These are phyloP conservation scores for Chaetomium sp. DNA, from an alignment of 2,329 filamentous ascomycete species.

Conservation along the genomic window DNA sequence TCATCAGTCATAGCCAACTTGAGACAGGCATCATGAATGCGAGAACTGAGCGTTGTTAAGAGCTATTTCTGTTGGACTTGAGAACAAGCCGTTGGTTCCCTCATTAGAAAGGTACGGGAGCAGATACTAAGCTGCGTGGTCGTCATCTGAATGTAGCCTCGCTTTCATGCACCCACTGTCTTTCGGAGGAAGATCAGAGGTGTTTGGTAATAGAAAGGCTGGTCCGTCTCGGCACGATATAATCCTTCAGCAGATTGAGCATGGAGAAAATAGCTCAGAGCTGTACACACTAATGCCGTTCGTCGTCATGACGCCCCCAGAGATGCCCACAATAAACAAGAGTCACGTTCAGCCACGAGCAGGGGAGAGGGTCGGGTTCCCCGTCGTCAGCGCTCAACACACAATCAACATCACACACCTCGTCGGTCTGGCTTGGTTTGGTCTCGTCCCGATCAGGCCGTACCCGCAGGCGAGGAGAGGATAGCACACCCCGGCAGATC, in stretches of 20 bases:
- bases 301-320: slow-evolving; percentile 13
- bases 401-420: slow-evolving; percentile 18
- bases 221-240: slow-evolving; percentile 57
- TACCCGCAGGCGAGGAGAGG: slow-evolving; percentile 10
- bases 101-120: not conserved
- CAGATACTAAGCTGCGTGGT: not conserved
- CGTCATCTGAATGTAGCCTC: slow-evolving; percentile 46
- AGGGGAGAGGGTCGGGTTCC: slow-evolving; percentile 1
- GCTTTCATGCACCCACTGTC: slow-evolving; percentile 59
- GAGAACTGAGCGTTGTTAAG: not conserved
- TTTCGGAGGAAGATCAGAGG: slow-evolving; percentile 45
- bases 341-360: not conserved
- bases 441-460: not conserved
- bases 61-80: not conserved
- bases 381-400: not conserved
- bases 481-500: slow-evolving; percentile 23
- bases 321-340: slow-evolving; percentile 6
- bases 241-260: slow-evolving; percentile 60
- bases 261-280: slow-evolving; percentile 51
- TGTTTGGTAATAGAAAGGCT: slow-evolving; percentile 62
- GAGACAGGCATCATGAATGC: not conserved
- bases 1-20: not conserved
- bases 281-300: slow-evolving; percentile 64
- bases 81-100: not conserved
- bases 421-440: not conserved